A percentile compares a stretch with the other conserved stretches of the same genome.
These are phyloP conservation scores for Grigorovia humatica DNA, from an alignment of 805 yeast genomes.

Conservation along the genomic window DNA sequence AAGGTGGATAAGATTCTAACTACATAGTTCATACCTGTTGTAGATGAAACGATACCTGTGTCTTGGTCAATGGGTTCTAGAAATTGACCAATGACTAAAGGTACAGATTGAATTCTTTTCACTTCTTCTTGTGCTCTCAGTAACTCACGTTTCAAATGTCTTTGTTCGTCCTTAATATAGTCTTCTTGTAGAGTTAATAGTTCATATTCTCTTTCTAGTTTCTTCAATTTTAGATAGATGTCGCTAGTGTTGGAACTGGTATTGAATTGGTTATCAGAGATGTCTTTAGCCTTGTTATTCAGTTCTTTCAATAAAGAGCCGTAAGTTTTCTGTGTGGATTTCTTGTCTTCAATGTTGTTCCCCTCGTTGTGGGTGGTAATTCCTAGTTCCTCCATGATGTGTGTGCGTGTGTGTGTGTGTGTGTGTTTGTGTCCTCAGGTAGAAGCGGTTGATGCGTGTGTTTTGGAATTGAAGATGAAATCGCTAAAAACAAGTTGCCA, in stretches of 20 bases:
- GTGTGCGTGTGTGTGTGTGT: neutral
- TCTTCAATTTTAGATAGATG: slow-evolving; percentile 75
- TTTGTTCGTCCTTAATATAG: slow-evolving; percentile 95
- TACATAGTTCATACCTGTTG: slow-evolving; percentile 95
- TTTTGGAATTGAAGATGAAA: neutral
- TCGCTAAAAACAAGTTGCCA: neutral
- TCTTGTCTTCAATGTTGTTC: slow-evolving; percentile 25
- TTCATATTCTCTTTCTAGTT: slow-evolving; percentile 83
- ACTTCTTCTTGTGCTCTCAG: slow-evolving; percentile 98
- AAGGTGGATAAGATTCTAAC: slow-evolving; percentile 90
- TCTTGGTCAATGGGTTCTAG: slow-evolving; percentile 94
- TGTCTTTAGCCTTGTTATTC: slow-evolving; percentile 12
- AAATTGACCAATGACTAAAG: slow-evolving; percentile 95
- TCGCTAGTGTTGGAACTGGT: slow-evolving; percentile 33
- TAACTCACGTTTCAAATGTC: slow-evolving; percentile 87
- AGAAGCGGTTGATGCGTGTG: neutral
- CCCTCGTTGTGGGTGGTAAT: slow-evolving; percentile 30
- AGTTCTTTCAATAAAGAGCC: slow-evolving; percentile 24
- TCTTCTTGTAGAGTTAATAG: slow-evolving; percentile 83
- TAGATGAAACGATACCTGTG: slow-evolving; percentile 92
- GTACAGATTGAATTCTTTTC: slow-evolving; percentile 93
- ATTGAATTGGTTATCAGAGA: slow-evolving; percentile 1
- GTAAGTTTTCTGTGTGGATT: slow-evolving; percentile 22
- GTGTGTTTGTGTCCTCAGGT: neutral
- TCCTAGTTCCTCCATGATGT: slow-evolving; percentile 53